These are phyloP conservation scores for Astragalus glycyphyllos DNA, from an alignment of 306 rosid species.

Conservation along the genomic window DNA sequence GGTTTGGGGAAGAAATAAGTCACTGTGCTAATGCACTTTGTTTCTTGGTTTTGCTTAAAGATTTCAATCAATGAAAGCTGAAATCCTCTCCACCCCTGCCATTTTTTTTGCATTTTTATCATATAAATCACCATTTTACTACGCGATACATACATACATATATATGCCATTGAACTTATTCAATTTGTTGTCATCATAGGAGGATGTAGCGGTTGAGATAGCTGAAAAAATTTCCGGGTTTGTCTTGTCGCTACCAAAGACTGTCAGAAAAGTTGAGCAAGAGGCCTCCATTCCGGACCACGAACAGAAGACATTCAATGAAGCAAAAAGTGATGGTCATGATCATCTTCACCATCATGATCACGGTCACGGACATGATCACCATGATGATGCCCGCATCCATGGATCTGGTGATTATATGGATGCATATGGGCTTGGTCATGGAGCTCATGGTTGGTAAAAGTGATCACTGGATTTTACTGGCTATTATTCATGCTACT, in stretches of 20 bases:
- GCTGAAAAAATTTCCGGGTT: conserved; percentile 72
- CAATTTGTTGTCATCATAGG: conserved; percentile 52
- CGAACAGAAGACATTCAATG: conserved; percentile 65
- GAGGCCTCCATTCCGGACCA: conserved; percentile 71
- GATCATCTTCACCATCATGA: conserved; percentile 45
- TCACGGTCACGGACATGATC: conserved; percentile 52
- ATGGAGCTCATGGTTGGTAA: conserved; percentile 57
- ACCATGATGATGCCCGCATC: conserved; percentile 35
- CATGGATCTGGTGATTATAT: conserved; percentile 65
- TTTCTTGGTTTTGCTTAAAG: conserved; percentile 20
- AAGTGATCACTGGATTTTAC: conserved; percentile 10
- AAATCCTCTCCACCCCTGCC: background rate
- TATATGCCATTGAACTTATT: conserved; percentile 8
- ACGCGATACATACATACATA: background rate
- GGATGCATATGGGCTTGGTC: conserved; percentile 77
- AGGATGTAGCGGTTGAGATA: conserved; percentile 68
- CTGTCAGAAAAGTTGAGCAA: conserved; percentile 66
- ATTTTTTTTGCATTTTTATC: conserved; percentile 15
- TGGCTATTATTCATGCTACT: conserved; percentile 7
- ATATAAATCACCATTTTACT: conserved; percentile 10
- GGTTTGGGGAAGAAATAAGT: conserved; percentile 6
- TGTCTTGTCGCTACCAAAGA: conserved; percentile 73
- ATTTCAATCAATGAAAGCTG: background rate
- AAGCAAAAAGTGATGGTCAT: conserved; percentile 53
- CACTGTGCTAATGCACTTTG: conserved; percentile 8